These are phyloP conservation scores for Olyra latifolia DNA, from an alignment of 176 grass and related monocot species.

Conservation along the genomic window DNA sequence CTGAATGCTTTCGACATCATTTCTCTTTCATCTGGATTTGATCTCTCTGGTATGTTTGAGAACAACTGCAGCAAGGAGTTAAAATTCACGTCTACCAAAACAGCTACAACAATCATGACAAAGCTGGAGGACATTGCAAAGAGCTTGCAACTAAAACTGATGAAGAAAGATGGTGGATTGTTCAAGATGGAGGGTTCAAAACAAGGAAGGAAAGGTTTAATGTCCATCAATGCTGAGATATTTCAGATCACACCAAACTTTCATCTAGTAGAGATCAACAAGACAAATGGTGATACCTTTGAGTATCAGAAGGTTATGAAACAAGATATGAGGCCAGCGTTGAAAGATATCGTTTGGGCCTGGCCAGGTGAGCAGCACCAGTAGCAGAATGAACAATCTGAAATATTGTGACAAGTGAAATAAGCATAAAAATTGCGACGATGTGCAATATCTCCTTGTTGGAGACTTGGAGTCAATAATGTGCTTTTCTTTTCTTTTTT, in stretches of 20 bases:
- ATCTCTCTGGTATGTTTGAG: conserved; percentile 89
- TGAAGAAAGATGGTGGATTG: conserved; percentile 58
- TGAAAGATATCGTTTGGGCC: conserved; percentile 92
- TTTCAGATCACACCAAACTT: conserved; percentile 73
- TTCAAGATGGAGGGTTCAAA: conserved; percentile 63
- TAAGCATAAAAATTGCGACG: neutral
- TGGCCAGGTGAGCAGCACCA: conserved; percentile 71
- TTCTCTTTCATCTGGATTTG: conserved; percentile 82
- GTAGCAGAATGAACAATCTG: neutral
- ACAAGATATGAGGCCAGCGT: conserved; percentile 61
- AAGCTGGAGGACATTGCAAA: conserved; percentile 74
- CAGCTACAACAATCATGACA: conserved; percentile 50
- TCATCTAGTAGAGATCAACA: conserved; percentile 89
- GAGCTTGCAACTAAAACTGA: conserved; percentile 57
- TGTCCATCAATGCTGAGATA: conserved; percentile 67
- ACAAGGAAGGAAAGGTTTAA: conserved; percentile 63
- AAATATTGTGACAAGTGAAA: neutral
- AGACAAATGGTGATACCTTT: conserved; percentile 66
- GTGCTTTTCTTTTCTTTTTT: conserved; percentile 14
- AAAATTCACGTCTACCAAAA: conserved; percentile 70
- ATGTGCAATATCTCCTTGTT: neutral
- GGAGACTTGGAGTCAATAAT: conserved; percentile 9
- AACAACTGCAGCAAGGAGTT: conserved; percentile 42
- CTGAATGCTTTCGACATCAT: conserved; percentile 97
- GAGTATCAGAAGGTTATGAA: conserved; percentile 71